These are phyloP conservation scores for Polyplosphaeria fusca DNA, from an alignment of 495 filamentous ascomycete species.

Conservation along the genomic window DNA sequence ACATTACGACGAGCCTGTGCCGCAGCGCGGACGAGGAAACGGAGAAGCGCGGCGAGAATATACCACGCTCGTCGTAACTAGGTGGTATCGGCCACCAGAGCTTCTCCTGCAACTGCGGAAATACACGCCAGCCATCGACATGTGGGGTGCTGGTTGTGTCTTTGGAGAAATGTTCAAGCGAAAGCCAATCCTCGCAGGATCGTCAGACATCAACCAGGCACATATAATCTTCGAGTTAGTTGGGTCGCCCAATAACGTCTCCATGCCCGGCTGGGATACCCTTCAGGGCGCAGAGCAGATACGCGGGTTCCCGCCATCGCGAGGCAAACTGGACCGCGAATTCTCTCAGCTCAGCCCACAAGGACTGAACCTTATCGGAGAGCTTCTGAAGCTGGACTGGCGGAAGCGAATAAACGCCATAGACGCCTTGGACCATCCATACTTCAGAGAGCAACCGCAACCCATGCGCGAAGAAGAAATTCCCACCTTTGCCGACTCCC, in stretches of 20 bases:
- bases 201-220: constrained; percentile 83
- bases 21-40: constrained; percentile 72
- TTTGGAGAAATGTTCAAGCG: constrained; percentile 98
- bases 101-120: constrained; percentile 77
- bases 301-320: constrained; percentile 58
- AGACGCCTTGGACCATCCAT: constrained; percentile 88
- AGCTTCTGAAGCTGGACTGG: constrained; percentile 88
- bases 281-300: constrained; percentile 80
- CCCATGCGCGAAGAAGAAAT: constrained; percentile 79
- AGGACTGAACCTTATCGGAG: constrained; percentile 74
- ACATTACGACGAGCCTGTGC: constrained; percentile 84
- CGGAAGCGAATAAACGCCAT: constrained; percentile 84
- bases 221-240: constrained; percentile 92
- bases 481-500: constrained; percentile 86
- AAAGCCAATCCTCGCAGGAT: constrained; percentile 87
- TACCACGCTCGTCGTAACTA: constrained; percentile 88
- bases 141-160: constrained; percentile 97
- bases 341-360: constrained; percentile 65
- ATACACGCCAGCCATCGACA: constrained; percentile 94
- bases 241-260: constrained; percentile 83
- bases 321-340: constrained; percentile 62
- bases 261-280: constrained; percentile 85
- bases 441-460: constrained; percentile 75
- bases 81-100: constrained; percentile 97
- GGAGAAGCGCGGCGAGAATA: constrained; percentile 88